Conservation (phyloP, 768 basidiomycete genomes). For the Suillus hirtellus region DNA sequence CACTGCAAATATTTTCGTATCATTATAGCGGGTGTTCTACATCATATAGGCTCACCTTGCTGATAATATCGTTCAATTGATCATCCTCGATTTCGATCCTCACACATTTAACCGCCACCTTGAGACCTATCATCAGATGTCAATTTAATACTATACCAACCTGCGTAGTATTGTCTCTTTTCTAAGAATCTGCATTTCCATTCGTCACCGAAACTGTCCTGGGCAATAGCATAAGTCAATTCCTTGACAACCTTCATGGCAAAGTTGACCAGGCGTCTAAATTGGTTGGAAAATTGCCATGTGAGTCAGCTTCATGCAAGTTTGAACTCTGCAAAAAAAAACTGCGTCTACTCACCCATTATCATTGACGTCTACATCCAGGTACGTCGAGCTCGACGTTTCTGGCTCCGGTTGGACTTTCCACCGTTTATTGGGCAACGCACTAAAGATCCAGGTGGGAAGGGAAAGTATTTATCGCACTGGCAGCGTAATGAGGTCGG, state of each 20-base stretch:
- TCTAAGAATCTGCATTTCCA: conserved; percentile 25
- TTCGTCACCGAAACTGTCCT: conserved; percentile 25
- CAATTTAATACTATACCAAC: conserved; percentile 13
- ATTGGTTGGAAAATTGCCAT: too few species aligned
- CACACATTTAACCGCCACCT: conserved; percentile 31
- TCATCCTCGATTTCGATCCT: conserved; percentile 18
- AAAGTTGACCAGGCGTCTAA: conserved; percentile 14
- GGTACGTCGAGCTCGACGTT: background rate
- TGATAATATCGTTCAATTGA: conserved; percentile 9
- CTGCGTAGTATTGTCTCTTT: conserved; percentile 18
- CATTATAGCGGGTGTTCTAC: background rate
- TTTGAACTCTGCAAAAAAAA: background rate
- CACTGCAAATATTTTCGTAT: background rate
- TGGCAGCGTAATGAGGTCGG: background rate
- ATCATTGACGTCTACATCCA: background rate
- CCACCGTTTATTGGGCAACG: background rate
- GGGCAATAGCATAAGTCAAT: conserved; percentile 22
- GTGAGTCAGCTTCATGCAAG: background rate
- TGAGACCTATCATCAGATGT: background rate
- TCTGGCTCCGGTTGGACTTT: background rate
- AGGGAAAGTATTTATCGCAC: background rate
- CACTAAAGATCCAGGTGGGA: background rate
- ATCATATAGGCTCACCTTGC: conserved; percentile 15
- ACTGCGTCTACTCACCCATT: background rate
- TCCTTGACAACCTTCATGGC: conserved; percentile 16